Base-by-base conservation (phyloP, 2,329 filamentous ascomycete species). In the Zarea fungicola region DNA sequence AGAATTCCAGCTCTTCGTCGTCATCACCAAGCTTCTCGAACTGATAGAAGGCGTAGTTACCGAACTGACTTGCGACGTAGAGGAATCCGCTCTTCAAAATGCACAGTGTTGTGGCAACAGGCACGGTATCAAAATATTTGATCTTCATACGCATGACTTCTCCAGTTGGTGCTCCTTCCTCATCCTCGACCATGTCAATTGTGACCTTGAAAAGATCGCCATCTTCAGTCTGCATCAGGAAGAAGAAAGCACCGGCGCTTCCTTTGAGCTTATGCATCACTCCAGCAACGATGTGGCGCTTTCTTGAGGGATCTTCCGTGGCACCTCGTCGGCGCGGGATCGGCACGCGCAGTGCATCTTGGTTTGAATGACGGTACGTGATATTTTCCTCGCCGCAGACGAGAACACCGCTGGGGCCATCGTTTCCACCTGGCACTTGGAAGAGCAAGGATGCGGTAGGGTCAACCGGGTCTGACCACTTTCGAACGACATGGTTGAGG, bases 201-300 rank as follows among this genome's bases (percentile, higher is more conserved):
- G 86, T 96, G 42, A 97, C 80, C 65, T 97, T 97, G 77, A 99
- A 97, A 6, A 99, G 75, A 65, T 99, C 95, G n/a, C 93, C 93
- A 64, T 99, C 95, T 50, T 99, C 93, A 1, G 88, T 90, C 65
- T 99, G 93, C 1, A 99, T 72, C 3, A 99, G 79, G 65, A 97
- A 96, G 74, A 99, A 99, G 71, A 99, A 99, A 2, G 91, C 90
- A 23, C 90, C 90, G 6, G 76, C 77, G 51, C 76, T 84, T 52
- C 82, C 81, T 60, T 93, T 92, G 64, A 96, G 84, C 66, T 95
- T 95, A 71, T 99, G 93, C 83, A 97, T 92, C n/a, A 96, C 90
- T 42, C 93, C 93, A 3, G 88, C 81, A 2, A 92, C 84, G 51
- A 99, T 93, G 26, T 75, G 83, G 23, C 93, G 85, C 66, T 96